Evolutionary conservation across 2,329 filamentous ascomycete species (phyloP), one percentile per base, ranked within the genome.

Genomic region (Rutstroemia sydowiana): DNA sequence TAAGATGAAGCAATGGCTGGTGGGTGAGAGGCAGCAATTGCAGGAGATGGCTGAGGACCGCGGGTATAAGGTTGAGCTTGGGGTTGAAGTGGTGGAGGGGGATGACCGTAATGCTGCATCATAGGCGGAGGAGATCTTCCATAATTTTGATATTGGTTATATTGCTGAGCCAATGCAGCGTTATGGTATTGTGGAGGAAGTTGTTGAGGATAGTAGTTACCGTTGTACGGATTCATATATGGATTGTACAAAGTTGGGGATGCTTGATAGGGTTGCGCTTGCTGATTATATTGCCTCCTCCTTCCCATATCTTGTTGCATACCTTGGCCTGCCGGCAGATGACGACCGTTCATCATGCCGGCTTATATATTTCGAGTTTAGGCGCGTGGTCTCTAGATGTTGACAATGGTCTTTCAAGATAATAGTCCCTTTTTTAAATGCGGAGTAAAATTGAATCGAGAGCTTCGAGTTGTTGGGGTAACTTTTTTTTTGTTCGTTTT

Each of bases 291-390:
- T 41, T 53, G 63, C 47, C 65, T 58, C 45, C 64, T 61, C 51
- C 65, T 63, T 21, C 60, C 59, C 53, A 61, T 57, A 56, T 67
- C 66, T 55, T 59, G 57, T 45, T 63, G 64, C 61, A 67, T 65
- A 69, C 75, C 75, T 72, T 83, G 81, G 77, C 84, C 84, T 80
- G 82, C 82, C 81, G 83, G 81, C 82, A 85, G 81, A 84, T 85
- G 82, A 78, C 75, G 78, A 72, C 75, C 75, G 74, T 82, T 85
- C 84, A 88, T 88, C 83, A 78, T 87, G 79, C 80, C 82, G 81
- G 79, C 78, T 72, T 79, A 76, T 78, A 78, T 55, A 36, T 55
- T 57, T 57, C 55, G 57, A 58, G 59, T 54, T 55, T 57, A 54
- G 60, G 50, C 61, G 59, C 53, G n/a, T n/a, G n/a, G n/a, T n/a